Percentiles rank a stretch among this genome's conserved stretches.
phyloP scores from a whole-genome alignment of 257 asterid species.

The Verbena officinalis region DNA sequence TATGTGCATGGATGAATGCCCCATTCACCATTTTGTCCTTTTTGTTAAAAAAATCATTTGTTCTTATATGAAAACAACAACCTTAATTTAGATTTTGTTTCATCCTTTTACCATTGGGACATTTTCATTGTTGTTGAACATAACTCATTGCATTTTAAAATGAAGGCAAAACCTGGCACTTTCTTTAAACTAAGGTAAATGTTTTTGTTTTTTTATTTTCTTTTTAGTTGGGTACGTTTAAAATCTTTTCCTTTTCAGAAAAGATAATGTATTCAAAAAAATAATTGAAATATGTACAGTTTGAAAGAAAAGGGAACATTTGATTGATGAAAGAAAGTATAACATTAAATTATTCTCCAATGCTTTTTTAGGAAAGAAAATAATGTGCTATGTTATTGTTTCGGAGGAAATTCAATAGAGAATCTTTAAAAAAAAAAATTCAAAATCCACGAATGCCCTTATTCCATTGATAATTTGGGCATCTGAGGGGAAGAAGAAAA shows the following conservation, averaged over 20 bases:
- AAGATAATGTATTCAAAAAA: not conserved
- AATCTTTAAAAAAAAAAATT: not conserved
- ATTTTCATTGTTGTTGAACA: no score
- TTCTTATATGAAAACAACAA: no score
- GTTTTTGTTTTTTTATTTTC: not conserved
- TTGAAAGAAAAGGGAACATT: not conserved
- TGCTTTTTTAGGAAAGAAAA: not conserved
- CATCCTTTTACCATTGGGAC: no score
- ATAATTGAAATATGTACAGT: not conserved
- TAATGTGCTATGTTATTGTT: constrained; percentile 5
- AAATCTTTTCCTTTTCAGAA: constrained; percentile 26
- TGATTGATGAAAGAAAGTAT: no score
- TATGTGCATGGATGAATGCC: no score
- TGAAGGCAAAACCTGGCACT: constrained; percentile 38
- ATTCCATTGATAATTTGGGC: constrained; percentile 16
- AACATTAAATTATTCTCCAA: not conserved
- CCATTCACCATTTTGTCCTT: no score
- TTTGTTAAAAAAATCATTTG: no score
- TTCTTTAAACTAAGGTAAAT: constrained; percentile 60
- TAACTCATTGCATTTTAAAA: constrained; percentile 34
- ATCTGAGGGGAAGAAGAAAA: constrained; percentile 23
- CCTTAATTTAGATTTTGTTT: no score
- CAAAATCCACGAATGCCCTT: not conserved
- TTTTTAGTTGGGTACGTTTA: not conserved
- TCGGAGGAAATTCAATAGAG: constrained; percentile 26